phyloP scores from a whole-genome alignment of 306 rosid genomes.

The Lathyrus sativus region DNA sequence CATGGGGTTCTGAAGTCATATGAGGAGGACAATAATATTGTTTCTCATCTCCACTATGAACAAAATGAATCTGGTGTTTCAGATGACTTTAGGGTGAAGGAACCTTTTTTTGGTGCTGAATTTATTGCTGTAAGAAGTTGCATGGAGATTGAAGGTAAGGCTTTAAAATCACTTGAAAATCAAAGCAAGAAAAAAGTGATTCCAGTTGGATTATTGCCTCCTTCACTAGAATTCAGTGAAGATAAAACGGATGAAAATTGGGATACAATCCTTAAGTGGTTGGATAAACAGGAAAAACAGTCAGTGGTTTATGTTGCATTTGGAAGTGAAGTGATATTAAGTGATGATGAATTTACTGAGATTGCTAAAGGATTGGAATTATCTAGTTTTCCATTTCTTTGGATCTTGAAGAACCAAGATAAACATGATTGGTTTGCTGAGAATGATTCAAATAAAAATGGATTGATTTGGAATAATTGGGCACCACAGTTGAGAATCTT shows the following conservation, averaged over 20 bases:
- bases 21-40: not conserved
- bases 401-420: too few species aligned
- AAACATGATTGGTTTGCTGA: not conserved
- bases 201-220: slow-evolving; percentile 45
- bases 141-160: slow-evolving; percentile 38
- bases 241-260: not conserved
- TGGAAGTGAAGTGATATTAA: slow-evolving; percentile 34
- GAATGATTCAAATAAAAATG: too few species aligned
- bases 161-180: slow-evolving; percentile 18
- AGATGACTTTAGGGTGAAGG: not conserved
- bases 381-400: not conserved
- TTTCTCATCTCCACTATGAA: not conserved
- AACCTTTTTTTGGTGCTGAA: slow-evolving; percentile 10
- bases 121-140: slow-evolving; percentile 33
- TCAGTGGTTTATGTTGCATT: slow-evolving; percentile 35
- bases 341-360: slow-evolving; percentile 37
- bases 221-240: slow-evolving; percentile 28
- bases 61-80: slow-evolving; percentile 21
- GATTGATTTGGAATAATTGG: slow-evolving; percentile 21
- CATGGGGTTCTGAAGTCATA: too few species aligned
- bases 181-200: slow-evolving; percentile 25
- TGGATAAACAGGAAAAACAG: slow-evolving; percentile 26
- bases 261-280: slow-evolving; percentile 35
- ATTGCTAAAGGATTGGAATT: not conserved
- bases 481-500: slow-evolving; percentile 40